Evolutionary conservation across 192 early-diverging fungal species (phyloP), one percentile per base, ranked within the genome.

Genomic region (Coemansia guatemalensis): DNA sequence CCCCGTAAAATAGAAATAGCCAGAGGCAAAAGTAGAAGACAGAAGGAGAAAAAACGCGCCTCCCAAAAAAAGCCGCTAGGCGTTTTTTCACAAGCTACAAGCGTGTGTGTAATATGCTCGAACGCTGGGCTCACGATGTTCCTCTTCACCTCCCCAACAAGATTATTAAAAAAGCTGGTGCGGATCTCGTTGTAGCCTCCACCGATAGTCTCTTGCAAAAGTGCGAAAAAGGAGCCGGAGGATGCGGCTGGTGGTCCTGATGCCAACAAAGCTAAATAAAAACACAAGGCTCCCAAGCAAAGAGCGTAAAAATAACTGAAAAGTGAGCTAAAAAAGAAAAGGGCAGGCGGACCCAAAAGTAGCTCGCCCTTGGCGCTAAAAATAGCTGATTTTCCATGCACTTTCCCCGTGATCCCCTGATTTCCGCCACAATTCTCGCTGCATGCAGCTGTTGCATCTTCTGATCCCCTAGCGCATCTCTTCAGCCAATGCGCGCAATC

Each of bases 61-160:
- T 53, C 62, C 63, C 68, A 67, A 58, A 67, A 60, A 29, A 60
- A 60, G 24, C 39, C 30, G 50, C n/a, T 27, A 60, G 47, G 32
- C 29, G 33, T 14, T 44, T 44, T 44, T 14, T 3, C 33, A 11
- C 33, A 11, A 11, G 33, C 5, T 35, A 35, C 7, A 35, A 11
- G 14, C 39, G 12, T 44, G 9, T 44, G 9, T 44, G 39, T 17
- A 44, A 17, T 17, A 44, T 44, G 39, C 3, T 44, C 14, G 39
- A 44, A 8, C 39, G n/a, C n/a, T 12, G 1, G 14, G 39, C 39
- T 44, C 12, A 44, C 39, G 39, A 17, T 44, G 39, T 17, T 44
- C 39, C 39, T 44, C 29, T 6, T 30, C 3, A 4, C 6, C 39
- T 44, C 39, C 39, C 39, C 39, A 44, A 44, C 39, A 17, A 17